Base-by-base conservation (phyloP, 192 early-diverging fungal genomes). In the Coemansia sp. region DNA sequence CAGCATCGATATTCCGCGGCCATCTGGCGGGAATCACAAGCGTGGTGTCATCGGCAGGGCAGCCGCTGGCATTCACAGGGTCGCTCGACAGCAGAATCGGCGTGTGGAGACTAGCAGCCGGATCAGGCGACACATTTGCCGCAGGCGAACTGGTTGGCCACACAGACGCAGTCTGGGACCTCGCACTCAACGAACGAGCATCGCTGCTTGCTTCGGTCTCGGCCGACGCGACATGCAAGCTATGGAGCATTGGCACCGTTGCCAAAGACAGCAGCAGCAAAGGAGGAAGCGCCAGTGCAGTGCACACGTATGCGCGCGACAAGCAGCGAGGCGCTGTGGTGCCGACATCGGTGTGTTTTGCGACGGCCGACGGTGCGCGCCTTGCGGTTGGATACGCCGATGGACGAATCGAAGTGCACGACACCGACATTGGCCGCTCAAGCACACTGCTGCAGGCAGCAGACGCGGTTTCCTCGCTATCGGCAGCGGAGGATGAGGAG, bases 21-120 rank as follows among this genome's bases (percentile, higher is more conserved):
- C 81, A 83, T 43, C 22, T 73, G 70, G 77, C 81, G 0, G 73
- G 77, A 0, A 76, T 75, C 0, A 83, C 81, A 16, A 76, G 77
- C 56, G 76, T 78, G 1, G 69, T 45, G 6, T 22, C 63, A 8
- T 62, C 51, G 19, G 12, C 19, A 13, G 63, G 43, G 5, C 67
- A 68, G 18, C 55, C 5, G 5, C 67, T 41, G n/a, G 77, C 70
- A 3, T 83, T 73, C 61, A 71, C 81, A n/a, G 77, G 45, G 32
- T 71, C 70, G n/a, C 67, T 83, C 41, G 81, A 83, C 63, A 68
- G 70, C 47, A 46, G 47, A 15, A 69, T 83, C 32, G 61, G 68
- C 8, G 71, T 66, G 49, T 83, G 81, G 81, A 52, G 43, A 13
- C 65, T 41, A 1, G 6, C n/a, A 6, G 41, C 18, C 18, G 8